Percentiles rank a stretch among this genome's conserved stretches.
phyloP scores from a whole-genome alignment of 2,329 filamentous ascomycete species.

The Pseudopithomyces maydicus region DNA sequence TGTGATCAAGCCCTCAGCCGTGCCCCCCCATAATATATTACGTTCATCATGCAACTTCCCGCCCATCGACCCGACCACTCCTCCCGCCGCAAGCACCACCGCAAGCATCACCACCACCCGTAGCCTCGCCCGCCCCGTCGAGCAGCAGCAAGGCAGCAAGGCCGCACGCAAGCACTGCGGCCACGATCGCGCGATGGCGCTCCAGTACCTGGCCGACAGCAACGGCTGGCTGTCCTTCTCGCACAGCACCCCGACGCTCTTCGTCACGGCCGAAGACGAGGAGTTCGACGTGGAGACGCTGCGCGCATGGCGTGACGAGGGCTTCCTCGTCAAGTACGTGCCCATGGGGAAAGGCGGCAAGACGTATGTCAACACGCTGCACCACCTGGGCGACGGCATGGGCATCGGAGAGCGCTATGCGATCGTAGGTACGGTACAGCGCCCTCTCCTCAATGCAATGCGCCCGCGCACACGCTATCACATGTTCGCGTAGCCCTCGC shows the following conservation, averaged over 20 bases:
- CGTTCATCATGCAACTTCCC: slow-evolving; percentile 16
- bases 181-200: slow-evolving; percentile 30
- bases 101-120: not conserved
- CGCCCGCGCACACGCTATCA: not conserved
- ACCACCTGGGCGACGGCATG: slow-evolving; percentile 59
- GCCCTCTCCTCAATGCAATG: slow-evolving; percentile 15
- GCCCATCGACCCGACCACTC: not conserved
- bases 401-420: slow-evolving; percentile 65
- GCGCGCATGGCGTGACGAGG: slow-evolving; percentile 63
- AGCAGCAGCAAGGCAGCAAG: too few species aligned
- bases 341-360: slow-evolving; percentile 57
- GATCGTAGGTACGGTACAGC: slow-evolving; percentile 64
- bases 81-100: not conserved
- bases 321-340: slow-evolving; percentile 64
- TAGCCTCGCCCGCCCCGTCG: not conserved
- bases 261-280: slow-evolving; percentile 58
- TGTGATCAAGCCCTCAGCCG: slow-evolving; percentile 21
- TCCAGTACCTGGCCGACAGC: slow-evolving; percentile 42
- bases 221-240: slow-evolving; percentile 48
- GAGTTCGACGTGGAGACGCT: slow-evolving; percentile 62
- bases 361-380: slow-evolving; percentile 53
- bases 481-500: slow-evolving; percentile 6
- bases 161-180: not conserved
- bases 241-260: slow-evolving; percentile 51
- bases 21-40: slow-evolving; percentile 10